Base-by-base conservation (phyloP, 352 stramenopile species). In the Phytophthora europaea region DNA sequence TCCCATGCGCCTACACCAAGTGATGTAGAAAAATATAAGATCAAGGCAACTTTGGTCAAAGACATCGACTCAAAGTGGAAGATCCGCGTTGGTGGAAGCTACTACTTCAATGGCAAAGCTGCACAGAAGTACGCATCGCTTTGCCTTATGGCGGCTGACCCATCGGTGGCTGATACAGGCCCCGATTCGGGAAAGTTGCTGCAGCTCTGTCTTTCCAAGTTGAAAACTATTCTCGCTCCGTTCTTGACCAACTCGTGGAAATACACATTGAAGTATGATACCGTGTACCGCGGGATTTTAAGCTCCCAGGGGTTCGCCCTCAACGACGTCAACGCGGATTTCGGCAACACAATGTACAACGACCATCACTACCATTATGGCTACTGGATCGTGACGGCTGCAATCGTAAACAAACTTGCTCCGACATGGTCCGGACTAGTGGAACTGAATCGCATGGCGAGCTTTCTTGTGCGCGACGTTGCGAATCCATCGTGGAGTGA, bases 321-420 rank as follows among this genome's bases (percentile, higher is more conserved):
- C 15, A 64, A 75, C 4, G 70, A 81, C 38, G 18, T 65, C 28
- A 75, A 81, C 53, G 69, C 70, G 0, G 76, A 83, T 60, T 83
- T 83, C 50, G 73, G 76, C 60, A 81, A 78, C 66, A 75, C 69
- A 50, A 69, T 81, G 69, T 81, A 81, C 70, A 81, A 80, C 61
- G 74, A 81, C 48, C 74, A 81, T 31, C 74, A 81, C 51, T 81
- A 72, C 47, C 74, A 81, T 57, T 81, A 72, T 52, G 74, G 74
- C 33, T 78, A 81, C 67, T 81, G 75, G 75, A 70, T 81, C 22
- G 53, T 69, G n/a, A 65, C 71, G 1, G 67, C 64, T 15, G 71
- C 74, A 1, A 67, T 74, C 20, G 26, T 79, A 6, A 79, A 76
- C 54, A 60, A 75, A 47, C 61, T 79, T 5, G 65, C 65, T 16